A percentile compares a stretch with the other conserved stretches of the same genome.
phyloP scores from a whole-genome alignment of 495 filamentous ascomycete species.

The Aspergillus olivimuriae region DNA sequence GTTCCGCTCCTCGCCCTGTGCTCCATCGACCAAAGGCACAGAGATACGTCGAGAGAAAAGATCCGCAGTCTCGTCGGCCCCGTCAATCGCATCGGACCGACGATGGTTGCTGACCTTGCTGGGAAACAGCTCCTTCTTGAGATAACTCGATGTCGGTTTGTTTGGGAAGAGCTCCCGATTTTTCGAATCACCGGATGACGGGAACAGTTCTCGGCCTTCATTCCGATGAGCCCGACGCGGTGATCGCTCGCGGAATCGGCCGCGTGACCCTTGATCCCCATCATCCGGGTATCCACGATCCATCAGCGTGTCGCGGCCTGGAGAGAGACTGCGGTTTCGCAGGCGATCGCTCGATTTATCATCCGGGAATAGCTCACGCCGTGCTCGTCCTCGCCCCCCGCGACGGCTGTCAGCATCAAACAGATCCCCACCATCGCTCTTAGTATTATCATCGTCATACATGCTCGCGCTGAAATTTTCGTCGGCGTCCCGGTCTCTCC shows the following conservation, averaged over 20 bases:
- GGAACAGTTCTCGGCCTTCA: constrained; percentile 42
- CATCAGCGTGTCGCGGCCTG: constrained; percentile 54
- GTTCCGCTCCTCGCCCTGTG: constrained; percentile 24
- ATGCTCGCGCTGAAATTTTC: constrained; percentile 63
- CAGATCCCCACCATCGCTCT: constrained; percentile 24
- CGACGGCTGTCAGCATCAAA: constrained; percentile 26
- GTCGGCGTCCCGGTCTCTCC: constrained; percentile 44
- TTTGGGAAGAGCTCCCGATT: constrained; percentile 45
- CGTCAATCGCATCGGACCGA: constrained; percentile 59
- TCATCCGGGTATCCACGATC: constrained; percentile 44
- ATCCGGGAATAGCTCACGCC: constrained; percentile 49
- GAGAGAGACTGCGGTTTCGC: constrained; percentile 68
- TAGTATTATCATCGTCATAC: no score
- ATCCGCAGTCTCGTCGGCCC: constrained; percentile 55
- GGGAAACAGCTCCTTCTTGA: constrained; percentile 67
- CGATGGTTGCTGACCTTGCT: constrained; percentile 56
- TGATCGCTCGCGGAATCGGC: constrained; percentile 39
- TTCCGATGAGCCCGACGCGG: constrained; percentile 28
- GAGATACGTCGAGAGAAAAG: constrained; percentile 48
- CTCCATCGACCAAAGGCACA: constrained; percentile 45
- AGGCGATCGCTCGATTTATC: constrained; percentile 34
- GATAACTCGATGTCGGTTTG: constrained; percentile 36
- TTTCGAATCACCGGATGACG: constrained; percentile 19
- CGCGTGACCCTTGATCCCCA: constrained; percentile 23
- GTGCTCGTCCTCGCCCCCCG: constrained; percentile 19